Evolutionary conservation across 129 eudicot species (phyloP).

Genomic region (Mikania micrantha): DNA sequence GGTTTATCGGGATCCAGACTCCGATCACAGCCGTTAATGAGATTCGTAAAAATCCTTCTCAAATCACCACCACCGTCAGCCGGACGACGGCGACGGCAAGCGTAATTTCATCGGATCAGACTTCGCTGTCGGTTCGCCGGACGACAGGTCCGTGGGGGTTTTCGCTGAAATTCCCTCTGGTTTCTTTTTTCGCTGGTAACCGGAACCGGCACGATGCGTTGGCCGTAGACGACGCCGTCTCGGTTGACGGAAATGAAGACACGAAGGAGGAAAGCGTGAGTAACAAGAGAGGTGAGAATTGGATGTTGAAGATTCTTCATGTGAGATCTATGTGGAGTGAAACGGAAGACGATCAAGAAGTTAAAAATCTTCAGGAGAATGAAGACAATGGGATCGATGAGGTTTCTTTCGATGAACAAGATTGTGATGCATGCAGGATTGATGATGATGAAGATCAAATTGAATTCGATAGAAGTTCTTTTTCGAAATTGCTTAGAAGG

Average conservation of each 20-base stretch:
- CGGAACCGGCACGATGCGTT: slow-evolving; percentile 43
- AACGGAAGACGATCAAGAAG: slow-evolving; percentile 18
- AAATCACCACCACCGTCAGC: slow-evolving; percentile 30
- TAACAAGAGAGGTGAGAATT: slow-evolving; percentile 38
- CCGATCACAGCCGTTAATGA: slow-evolving; percentile 43
- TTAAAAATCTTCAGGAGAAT: slow-evolving; percentile 5
- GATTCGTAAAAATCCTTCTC: slow-evolving; percentile 33
- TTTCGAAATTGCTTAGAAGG: slow-evolving; percentile 68
- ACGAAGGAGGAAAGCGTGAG: slow-evolving; percentile 1
- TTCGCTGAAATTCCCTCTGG: slow-evolving; percentile 52
- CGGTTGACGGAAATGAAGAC: slow-evolving; percentile 35
- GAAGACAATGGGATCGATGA: slow-evolving; percentile 16
- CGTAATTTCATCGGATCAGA: slow-evolving; percentile 36
- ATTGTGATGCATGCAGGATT: slow-evolving; percentile 43
- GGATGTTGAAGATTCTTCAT: slow-evolving; percentile 78
- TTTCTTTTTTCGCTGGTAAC: slow-evolving; percentile 56
- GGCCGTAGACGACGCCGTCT: slow-evolving; percentile 61
- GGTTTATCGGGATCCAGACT: slow-evolving; percentile 47
- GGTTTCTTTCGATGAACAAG: slow-evolving; percentile 17
- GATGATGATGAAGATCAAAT: slow-evolving; percentile 37
- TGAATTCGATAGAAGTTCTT: slow-evolving; percentile 53
- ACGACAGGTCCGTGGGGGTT: slow-evolving; percentile 50
- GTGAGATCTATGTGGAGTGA: slow-evolving; percentile 57
- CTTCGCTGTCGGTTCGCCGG: slow-evolving; percentile 31
- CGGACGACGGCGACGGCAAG: slow-evolving; percentile 30